Percentiles rank a stretch among this genome's conserved stretches.
These are phyloP conservation scores for Clavispora asparagi DNA, from an alignment of 805 yeast genomes.

Conservation along the genomic window DNA sequence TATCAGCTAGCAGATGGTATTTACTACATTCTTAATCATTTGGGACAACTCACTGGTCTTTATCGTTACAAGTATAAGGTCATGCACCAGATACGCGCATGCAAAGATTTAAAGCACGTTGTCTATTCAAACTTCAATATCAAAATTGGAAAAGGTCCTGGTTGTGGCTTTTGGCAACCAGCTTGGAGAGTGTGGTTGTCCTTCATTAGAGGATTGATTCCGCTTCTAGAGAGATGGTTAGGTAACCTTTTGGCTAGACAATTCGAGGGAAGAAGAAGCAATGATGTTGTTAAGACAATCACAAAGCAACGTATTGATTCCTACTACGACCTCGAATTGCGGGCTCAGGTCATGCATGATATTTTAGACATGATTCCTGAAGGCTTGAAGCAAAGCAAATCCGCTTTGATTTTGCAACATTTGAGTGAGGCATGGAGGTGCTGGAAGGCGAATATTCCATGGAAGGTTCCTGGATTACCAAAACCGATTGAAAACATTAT, in stretches of 20 bases:
- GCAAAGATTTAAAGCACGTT: slow-evolving; percentile 92
- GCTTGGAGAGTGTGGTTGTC: slow-evolving; percentile 97
- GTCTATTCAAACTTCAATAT: slow-evolving; percentile 80
- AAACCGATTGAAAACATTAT: slow-evolving; percentile 83
- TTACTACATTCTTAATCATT: slow-evolving; percentile 82
- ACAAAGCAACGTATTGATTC: slow-evolving; percentile 96
- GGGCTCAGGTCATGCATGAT: slow-evolving; percentile 94
- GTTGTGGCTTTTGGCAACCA: slow-evolving; percentile 99
- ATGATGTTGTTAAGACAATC: slow-evolving; percentile 87
- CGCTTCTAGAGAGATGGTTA: slow-evolving; percentile 90
- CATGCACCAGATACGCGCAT: slow-evolving; percentile 96
- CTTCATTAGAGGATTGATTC: slow-evolving; percentile 86
- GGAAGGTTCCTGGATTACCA: slow-evolving; percentile 97
- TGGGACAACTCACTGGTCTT: slow-evolving; percentile 95
- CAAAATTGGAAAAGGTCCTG: slow-evolving; percentile 95
- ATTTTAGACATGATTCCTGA: slow-evolving; percentile 97
- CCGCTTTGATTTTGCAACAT: slow-evolving; percentile 86
- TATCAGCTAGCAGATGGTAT: slow-evolving; percentile 94
- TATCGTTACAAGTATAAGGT: slow-evolving; percentile 95
- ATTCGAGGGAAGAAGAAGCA: slow-evolving; percentile 91
- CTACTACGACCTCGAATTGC: slow-evolving; percentile 84
- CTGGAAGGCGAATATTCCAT: slow-evolving; percentile 98
- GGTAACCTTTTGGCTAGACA: slow-evolving; percentile 88
- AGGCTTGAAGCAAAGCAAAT: slow-evolving; percentile 80
- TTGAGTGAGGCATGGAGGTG: slow-evolving; percentile 98